These are phyloP conservation scores for Eimeria brunetti DNA, from an alignment of 169 alveolate genomes.

Conservation along the genomic window DNA sequence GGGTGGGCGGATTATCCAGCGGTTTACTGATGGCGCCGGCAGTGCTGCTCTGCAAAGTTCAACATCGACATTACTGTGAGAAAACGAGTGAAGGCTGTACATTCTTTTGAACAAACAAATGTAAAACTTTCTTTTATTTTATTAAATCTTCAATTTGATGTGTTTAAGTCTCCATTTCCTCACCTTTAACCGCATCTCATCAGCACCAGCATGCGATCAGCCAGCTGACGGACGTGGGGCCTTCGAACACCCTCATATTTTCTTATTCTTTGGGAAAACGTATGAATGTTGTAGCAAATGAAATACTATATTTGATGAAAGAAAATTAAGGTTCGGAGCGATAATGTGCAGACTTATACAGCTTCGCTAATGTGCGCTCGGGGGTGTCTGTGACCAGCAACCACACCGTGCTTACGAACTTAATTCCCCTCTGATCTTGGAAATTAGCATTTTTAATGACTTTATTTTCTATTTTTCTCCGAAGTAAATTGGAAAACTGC, in stretches of 20 bases:
- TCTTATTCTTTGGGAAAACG: neutral
- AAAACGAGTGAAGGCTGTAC: neutral
- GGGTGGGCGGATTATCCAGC: no score
- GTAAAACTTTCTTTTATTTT: neutral
- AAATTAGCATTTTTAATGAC: neutral
- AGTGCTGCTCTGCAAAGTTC: no score
- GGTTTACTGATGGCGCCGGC: no score
- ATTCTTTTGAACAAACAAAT: neutral
- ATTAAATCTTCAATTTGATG: neutral
- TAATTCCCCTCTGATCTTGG: neutral
- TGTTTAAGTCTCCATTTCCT: neutral
- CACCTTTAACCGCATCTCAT: neutral
- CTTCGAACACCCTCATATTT: no score
- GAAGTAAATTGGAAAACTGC: neutral
- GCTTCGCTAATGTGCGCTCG: neutral
- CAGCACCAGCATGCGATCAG: neutral
- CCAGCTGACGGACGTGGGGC: neutral
- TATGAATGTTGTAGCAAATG: neutral
- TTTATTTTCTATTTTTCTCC: neutral
- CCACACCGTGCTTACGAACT: neutral
- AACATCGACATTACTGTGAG: no score
- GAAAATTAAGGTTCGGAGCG: neutral
- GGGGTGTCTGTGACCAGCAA: neutral
- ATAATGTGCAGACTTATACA: neutral
- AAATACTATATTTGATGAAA: no score